Evolutionary conservation across 495 filamentous ascomycete genomes (phyloP).

Genomic region (Penicillium coffeae): DNA sequence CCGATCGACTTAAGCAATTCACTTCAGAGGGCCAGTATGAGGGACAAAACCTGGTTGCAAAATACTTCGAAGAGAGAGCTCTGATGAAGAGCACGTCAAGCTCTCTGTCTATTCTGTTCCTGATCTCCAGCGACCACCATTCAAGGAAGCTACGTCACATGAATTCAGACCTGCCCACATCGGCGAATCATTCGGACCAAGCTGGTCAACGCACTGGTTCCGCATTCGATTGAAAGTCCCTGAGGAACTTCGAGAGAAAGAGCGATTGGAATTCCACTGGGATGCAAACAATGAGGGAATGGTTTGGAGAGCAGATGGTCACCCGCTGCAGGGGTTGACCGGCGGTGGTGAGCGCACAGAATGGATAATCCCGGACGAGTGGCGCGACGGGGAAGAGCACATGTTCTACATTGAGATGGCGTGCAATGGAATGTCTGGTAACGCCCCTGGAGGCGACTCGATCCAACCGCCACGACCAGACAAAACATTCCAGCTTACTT

Average conservation of each 20-base stretch:
- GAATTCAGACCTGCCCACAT: constrained; percentile 72
- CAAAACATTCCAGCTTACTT: constrained; percentile 68
- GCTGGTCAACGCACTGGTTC: constrained; percentile 99
- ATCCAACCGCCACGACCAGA: constrained; percentile 88
- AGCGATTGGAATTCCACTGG: constrained; percentile 90
- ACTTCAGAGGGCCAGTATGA: constrained; percentile 77
- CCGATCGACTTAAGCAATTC: constrained; percentile 77
- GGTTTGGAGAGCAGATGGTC: constrained; percentile 84
- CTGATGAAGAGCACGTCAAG: constrained; percentile 71
- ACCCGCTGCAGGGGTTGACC: constrained; percentile 86
- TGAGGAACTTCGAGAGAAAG: constrained; percentile 60
- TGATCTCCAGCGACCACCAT: constrained; percentile 73
- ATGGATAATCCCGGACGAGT: constrained; percentile 81
- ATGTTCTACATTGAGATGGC: constrained; percentile 96
- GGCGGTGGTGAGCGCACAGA: constrained; percentile 86
- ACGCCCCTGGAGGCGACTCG: constrained; percentile 74
- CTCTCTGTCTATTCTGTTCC: constrained; percentile 86
- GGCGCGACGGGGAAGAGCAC: constrained; percentile 79
- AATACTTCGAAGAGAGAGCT: constrained; percentile 71
- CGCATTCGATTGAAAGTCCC: constrained; percentile 76
- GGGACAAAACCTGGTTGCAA: constrained; percentile 70
- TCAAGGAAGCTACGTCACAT: constrained; percentile 79
- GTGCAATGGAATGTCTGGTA: constrained; percentile 98
- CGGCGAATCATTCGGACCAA: constrained; percentile 81
- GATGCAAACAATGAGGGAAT: constrained; percentile 89